phyloP scores from a whole-genome alignment of 371 early-diverging fungal genomes.

The Mortierella polycephala region DNA sequence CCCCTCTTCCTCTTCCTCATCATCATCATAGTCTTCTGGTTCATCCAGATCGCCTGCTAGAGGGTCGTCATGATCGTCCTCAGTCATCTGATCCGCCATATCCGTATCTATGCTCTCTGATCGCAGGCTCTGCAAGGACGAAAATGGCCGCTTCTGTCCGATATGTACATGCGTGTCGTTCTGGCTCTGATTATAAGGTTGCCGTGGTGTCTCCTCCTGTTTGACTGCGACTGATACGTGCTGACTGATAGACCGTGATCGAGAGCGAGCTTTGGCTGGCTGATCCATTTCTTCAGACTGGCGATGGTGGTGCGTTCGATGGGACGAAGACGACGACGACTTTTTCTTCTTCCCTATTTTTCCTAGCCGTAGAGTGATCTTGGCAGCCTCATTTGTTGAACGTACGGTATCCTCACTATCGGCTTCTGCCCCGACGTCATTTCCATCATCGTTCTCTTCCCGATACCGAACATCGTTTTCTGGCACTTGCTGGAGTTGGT shows the following conservation, averaged over 20 bases:
- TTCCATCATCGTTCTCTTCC: slow-evolving; percentile 3
- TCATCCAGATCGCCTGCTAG: slow-evolving; percentile 54
- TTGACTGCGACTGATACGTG: slow-evolving; percentile 16
- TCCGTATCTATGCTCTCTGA: slow-evolving; percentile 12
- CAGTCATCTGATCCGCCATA: slow-evolving; percentile 3
- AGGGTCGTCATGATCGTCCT: slow-evolving; percentile 30
- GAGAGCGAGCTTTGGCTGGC: slow-evolving; percentile 11
- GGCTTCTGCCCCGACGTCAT: slow-evolving; percentile 1
- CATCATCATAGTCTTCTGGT: slow-evolving; percentile 50
- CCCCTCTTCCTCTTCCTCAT: slow-evolving; percentile 33
- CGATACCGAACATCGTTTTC: background rate
- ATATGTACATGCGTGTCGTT: slow-evolving; percentile 1
- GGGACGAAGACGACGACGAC: slow-evolving; percentile 1
- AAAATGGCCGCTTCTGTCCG: slow-evolving; percentile 35
- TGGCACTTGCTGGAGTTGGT: background rate
- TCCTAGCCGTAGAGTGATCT: slow-evolving; percentile 23
- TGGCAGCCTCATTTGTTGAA: slow-evolving; percentile 4
- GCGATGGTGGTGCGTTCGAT: slow-evolving; percentile 7
- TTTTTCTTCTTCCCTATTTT: slow-evolving; percentile 8
- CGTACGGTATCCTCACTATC: too few species aligned
- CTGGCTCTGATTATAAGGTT: background rate
- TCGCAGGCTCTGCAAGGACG: slow-evolving; percentile 14
- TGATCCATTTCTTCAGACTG: slow-evolving; percentile 1
- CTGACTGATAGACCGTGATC: slow-evolving; percentile 25
- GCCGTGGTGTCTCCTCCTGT: slow-evolving; percentile 17